Conservation (phyloP, 345 rosid species). For the Citrus sinensis region DVS_A1.0 CM039169.1:627001-627500, state of each 20-base stretch:
- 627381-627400: constrained; percentile 83
- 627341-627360: constrained; percentile 91
- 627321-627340: constrained; percentile 88
- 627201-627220: constrained; percentile 67
- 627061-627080: constrained; percentile 12
- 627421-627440: constrained; percentile 83
- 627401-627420: constrained; percentile 76
- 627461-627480: constrained; percentile 87
- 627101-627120: background rate
- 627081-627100: background rate
- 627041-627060: constrained; percentile 40
- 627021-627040: constrained; percentile 15
- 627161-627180: background rate
- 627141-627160: background rate
- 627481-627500: constrained; percentile 67
- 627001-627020: constrained; percentile 3
- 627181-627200: constrained; percentile 16
- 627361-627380: constrained; percentile 87
- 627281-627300: constrained; percentile 74
- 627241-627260: constrained; percentile 74
- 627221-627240: constrained; percentile 72
- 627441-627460: constrained; percentile 67
- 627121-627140: background rate
- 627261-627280: constrained; percentile 69
- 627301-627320: constrained; percentile 84